A percentile compares a stretch with the other conserved stretches of the same genome.
Conservation (phyloP, 768 basidiomycete genomes). For the Baorangia bicolor region DNA sequence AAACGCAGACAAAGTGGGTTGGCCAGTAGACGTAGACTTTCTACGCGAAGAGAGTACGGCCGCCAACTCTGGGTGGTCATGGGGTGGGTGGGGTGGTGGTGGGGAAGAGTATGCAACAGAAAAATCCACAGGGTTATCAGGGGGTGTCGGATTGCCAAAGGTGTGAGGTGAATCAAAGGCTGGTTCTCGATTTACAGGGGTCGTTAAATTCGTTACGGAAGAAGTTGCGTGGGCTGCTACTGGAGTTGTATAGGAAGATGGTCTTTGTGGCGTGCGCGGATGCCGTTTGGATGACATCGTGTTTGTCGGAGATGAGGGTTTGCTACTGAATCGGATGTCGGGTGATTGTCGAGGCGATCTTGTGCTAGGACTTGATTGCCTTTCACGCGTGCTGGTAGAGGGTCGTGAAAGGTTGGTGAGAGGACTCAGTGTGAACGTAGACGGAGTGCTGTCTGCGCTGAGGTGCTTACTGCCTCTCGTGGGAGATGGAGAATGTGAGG, state of each 20-base stretch:
- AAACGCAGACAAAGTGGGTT: slow-evolving; percentile 5
- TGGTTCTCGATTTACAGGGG: slow-evolving; percentile 25
- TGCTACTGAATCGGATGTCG: slow-evolving; percentile 21
- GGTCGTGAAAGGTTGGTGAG: slow-evolving; percentile 17
- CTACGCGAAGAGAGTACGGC: slow-evolving; percentile 21
- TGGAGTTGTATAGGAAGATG: slow-evolving; percentile 20
- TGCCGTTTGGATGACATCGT: slow-evolving; percentile 27
- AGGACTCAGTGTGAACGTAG: slow-evolving; percentile 21
- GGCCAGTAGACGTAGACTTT: slow-evolving; percentile 9
- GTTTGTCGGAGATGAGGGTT: slow-evolving; percentile 31
- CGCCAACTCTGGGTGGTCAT: slow-evolving; percentile 41
- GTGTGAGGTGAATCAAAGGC: slow-evolving; percentile 40
- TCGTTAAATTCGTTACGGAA: slow-evolving; percentile 24
- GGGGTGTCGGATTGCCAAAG: slow-evolving; percentile 40
- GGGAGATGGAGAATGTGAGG: slow-evolving; percentile 22
- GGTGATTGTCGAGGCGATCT: slow-evolving; percentile 22
- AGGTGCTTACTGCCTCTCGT: slow-evolving; percentile 13
- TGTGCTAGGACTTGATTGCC: slow-evolving; percentile 7
- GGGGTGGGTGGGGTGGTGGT: slow-evolving; percentile 55
- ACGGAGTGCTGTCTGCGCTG: slow-evolving; percentile 18
- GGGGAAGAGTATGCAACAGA: slow-evolving; percentile 33
- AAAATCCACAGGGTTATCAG: slow-evolving; percentile 18
- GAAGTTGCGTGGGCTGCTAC: slow-evolving; percentile 8
- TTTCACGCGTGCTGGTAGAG: slow-evolving; percentile 7
- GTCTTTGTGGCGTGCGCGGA: slow-evolving; percentile 27